Conservation (phyloP, 352 stramenopile species). For the Elongisporangium undulatum region DNA sequence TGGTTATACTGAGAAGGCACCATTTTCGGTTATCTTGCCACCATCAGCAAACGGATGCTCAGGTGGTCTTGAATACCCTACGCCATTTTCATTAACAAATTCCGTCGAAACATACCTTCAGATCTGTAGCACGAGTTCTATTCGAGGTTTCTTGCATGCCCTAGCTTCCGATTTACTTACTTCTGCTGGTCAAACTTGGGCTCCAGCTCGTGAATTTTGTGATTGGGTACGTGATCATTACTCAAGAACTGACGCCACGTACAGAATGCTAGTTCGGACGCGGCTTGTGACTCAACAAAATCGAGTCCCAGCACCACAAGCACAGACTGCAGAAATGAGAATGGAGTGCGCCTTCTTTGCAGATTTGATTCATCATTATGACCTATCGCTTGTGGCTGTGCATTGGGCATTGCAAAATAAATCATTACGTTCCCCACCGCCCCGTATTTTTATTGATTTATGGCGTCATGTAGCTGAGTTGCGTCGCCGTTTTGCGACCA, state of each 20-base stretch:
- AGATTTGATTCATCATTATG: constrained; percentile 52
- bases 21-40: constrained; percentile 40
- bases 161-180: background rate
- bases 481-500: constrained; percentile 24
- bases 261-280: background rate
- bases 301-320: background rate
- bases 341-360: constrained; percentile 60
- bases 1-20: background rate
- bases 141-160: background rate
- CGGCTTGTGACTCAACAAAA: background rate
- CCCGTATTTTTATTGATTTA: constrained; percentile 19
- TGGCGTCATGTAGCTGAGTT: constrained; percentile 61
- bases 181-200: background rate
- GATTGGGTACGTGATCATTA: background rate
- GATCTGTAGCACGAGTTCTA: background rate
- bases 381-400: constrained; percentile 18
- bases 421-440: constrained; percentile 6
- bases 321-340: background rate
- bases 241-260: background rate
- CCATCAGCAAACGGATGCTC: background rate
- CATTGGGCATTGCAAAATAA: constrained; percentile 20
- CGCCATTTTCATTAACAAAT: background rate
- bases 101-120: background rate
- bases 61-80: background rate
- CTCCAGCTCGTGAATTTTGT: background rate